Evolutionary conservation across 169 alveolate species (phyloP), one percentile per base, ranked within the genome.

Genomic region (Prorocentrum cordatum): DNA sequence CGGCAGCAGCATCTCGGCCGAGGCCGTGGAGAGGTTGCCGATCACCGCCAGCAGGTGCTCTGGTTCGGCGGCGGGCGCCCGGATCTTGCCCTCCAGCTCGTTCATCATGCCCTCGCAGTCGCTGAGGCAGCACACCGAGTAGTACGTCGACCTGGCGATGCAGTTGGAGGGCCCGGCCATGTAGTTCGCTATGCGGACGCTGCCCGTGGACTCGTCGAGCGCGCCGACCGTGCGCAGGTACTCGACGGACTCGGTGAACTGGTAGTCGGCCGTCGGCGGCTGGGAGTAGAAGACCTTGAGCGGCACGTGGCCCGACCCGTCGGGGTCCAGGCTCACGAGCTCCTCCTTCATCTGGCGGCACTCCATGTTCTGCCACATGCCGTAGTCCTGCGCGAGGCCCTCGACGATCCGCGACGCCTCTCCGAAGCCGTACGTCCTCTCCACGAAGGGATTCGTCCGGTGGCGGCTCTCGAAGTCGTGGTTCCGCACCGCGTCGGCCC

Each of bases 311-410:
- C 88, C 88, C 10, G 36, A 61, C 29, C 88, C 88, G 10, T 54
- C 73, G 26, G 29, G 62, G n/a, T 77, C 88, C 20, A 45, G 59
- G 9, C 59, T 62, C 77, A 64, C 61, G 26, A 80, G 67, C 42
- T 80, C 80, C 2, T 16, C 77, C 47, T 79, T 79, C 89, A 79
- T 79, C 66, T 79, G 66, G 66, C 16, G 73, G 32, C 89, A 79
- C 89, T 79, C 89, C 27, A n/a, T 31, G 47, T 79, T 58, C 66
- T 79, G 89, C 89, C 89, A 79, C 77, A 38, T 59, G 66, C 89
- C 89, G 58, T 79, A 79, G 42, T 67, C 45, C 22, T 61, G 66
- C 20, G 89, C 89, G 45, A 79, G 31, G 33, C 36, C 77, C 14
- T 29, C 75, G 27, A 79, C 89, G 27, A 75, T 75, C 29, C n/a